Conservation (phyloP, 108 stramenopile species). For the Nitzschia sp. region DNA sequence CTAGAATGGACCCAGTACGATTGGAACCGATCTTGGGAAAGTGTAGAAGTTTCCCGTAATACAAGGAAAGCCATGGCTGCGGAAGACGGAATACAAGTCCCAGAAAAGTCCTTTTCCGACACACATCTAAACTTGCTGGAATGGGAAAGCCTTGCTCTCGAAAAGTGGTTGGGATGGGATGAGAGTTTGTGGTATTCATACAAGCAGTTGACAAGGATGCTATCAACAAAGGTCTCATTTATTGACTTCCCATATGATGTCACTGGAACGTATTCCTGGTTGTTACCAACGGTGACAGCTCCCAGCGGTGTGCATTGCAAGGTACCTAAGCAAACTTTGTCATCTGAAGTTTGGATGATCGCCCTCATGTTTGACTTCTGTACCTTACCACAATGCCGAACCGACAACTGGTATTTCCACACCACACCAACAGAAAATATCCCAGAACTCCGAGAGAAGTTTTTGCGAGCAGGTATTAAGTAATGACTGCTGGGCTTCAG, state of each 20-base stretch:
- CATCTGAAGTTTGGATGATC: constrained; percentile 33
- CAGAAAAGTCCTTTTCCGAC: constrained; percentile 13
- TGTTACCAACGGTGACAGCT: constrained; percentile 13
- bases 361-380: constrained; percentile 29
- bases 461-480: constrained; percentile 5
- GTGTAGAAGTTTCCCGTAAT: constrained; percentile 19
- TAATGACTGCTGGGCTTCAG: too few relatives aligned
- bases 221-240: constrained; percentile 7
- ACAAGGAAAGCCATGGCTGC: constrained; percentile 23
- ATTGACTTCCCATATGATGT: constrained; percentile 11
- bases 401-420: constrained; percentile 25
- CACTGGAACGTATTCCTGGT: constrained; percentile 30
- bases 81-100: constrained; percentile 18
- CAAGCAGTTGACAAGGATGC: constrained; percentile 7
- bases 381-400: constrained; percentile 6
- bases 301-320: not conserved
- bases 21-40: constrained; percentile 30
- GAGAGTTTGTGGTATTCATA: constrained; percentile 32
- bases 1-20: constrained; percentile 39
- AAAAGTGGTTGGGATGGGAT: constrained; percentile 40
- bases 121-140: constrained; percentile 14
- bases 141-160: constrained; percentile 29
- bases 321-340: constrained; percentile 1
- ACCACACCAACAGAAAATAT: constrained; percentile 17
- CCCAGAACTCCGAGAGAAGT: not conserved